phyloP scores from a whole-genome alignment of 129 eudicot species.

The Centella asiatica region DNA sequence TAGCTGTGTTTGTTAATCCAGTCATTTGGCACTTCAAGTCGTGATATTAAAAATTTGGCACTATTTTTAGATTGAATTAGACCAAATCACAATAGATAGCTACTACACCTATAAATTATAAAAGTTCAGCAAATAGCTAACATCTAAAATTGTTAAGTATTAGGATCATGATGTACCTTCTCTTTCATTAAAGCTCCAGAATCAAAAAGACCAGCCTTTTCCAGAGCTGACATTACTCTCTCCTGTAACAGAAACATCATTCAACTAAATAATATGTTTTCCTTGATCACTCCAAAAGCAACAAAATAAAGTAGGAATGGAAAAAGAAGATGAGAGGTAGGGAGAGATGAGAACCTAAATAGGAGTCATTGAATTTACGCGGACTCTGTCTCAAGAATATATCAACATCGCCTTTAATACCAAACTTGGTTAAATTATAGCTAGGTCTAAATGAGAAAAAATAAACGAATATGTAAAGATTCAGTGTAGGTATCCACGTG shows the following conservation, averaged over 20 bases:
- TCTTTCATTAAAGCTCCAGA: constrained; percentile 58
- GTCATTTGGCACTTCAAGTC: not conserved
- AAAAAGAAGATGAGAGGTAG: not conserved
- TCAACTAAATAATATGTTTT: not conserved
- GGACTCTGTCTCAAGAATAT: not conserved
- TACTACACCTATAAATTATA: not conserved
- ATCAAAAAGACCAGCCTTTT: constrained; percentile 49
- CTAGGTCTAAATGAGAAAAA: too few relatives aligned
- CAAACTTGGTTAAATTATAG: too few relatives aligned
- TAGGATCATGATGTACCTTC: constrained; percentile 27
- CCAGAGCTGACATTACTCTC: constrained; percentile 42
- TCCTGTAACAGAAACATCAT: constrained; percentile 28
- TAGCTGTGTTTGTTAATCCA: not conserved
- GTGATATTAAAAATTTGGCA: not conserved
- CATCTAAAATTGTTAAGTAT: not conserved
- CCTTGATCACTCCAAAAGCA: not conserved
- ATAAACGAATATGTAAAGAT: not conserved
- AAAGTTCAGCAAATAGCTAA: not conserved
- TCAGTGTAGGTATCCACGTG: not conserved
- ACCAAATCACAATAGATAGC: not conserved
- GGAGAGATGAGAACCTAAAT: not conserved
- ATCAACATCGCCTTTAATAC: too few relatives aligned
- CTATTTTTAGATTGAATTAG: not conserved
- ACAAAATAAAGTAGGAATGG: not conserved
- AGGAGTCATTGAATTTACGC: not conserved